Evolutionary conservation across 768 basidiomycete species (phyloP).

Genomic region (Boletus sensibilis): DNA sequence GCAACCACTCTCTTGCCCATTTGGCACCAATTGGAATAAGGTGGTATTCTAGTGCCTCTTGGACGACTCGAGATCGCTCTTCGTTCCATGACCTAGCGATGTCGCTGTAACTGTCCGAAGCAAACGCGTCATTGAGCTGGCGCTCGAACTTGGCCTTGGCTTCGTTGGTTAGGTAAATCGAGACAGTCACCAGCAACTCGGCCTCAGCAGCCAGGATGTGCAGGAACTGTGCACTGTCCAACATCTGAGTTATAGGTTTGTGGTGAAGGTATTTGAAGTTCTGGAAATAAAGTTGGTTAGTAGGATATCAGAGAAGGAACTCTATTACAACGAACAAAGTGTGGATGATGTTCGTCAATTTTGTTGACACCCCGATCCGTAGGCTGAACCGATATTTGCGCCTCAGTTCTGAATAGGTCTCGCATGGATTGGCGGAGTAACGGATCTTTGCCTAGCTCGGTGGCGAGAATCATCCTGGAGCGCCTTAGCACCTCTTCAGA

Average conservation of each 20-base stretch:
- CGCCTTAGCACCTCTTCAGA: slow-evolving; percentile 69
- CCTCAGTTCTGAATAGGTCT: slow-evolving; percentile 69
- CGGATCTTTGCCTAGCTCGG: slow-evolving; percentile 93
- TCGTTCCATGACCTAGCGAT: slow-evolving; percentile 90
- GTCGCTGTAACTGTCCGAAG: slow-evolving; percentile 82
- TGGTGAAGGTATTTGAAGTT: slow-evolving; percentile 91
- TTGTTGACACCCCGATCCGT: slow-evolving; percentile 83
- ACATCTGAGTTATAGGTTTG: slow-evolving; percentile 72
- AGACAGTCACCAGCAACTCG: slow-evolving; percentile 80
- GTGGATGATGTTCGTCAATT: slow-evolving; percentile 71
- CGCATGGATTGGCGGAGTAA: slow-evolving; percentile 78
- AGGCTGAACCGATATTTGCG: slow-evolving; percentile 74
- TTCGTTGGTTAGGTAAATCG: slow-evolving; percentile 63
- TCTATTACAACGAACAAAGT: slow-evolving; percentile 51
- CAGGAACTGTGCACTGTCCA: slow-evolving; percentile 76
- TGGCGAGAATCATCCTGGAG: slow-evolving; percentile 81
- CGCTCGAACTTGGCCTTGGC: slow-evolving; percentile 69
- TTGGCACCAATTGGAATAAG: slow-evolving; percentile 83
- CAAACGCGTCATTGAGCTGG: slow-evolving; percentile 75
- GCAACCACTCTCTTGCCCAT: slow-evolving; percentile 85
- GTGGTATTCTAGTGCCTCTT: slow-evolving; percentile 74
- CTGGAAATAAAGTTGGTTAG: slow-evolving; percentile 40
- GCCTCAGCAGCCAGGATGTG: slow-evolving; percentile 88
- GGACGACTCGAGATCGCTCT: slow-evolving; percentile 73
- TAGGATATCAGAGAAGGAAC: background rate